phyloP scores from a whole-genome alignment of 176 grass and related monocot species.

The Cymbopogon citratus region DNA sequence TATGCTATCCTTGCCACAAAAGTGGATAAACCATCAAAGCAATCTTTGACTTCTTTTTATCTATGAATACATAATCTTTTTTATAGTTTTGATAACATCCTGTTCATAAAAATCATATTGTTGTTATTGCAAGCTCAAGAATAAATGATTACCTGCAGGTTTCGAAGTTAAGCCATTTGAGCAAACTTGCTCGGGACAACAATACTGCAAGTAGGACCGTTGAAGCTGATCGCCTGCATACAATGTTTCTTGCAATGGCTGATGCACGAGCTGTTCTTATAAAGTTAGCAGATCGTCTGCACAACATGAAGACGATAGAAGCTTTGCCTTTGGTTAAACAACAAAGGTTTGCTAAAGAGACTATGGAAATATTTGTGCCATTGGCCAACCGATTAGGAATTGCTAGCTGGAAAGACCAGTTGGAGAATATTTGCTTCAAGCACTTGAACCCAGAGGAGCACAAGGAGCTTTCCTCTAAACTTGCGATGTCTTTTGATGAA shows the following conservation, averaged over 20 bases:
- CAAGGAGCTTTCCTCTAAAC: constrained; percentile 56
- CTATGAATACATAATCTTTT: neutral
- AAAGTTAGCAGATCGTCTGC: constrained; percentile 87
- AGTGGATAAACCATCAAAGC: neutral
- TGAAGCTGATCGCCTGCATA: constrained; percentile 93
- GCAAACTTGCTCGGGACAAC: constrained; percentile 89
- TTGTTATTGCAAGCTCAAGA: neutral
- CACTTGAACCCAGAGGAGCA: constrained; percentile 73
- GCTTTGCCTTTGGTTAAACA: constrained; percentile 69
- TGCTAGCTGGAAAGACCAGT: constrained; percentile 80
- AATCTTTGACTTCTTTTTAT: neutral
- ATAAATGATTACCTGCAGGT: constrained; percentile 50
- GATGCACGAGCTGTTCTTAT: constrained; percentile 89
- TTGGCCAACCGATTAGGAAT: constrained; percentile 82
- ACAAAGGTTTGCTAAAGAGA: constrained; percentile 93
- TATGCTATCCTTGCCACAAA: too few species aligned
- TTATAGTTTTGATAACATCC: neutral
- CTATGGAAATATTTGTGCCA: constrained; percentile 86
- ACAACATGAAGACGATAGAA: constrained; percentile 91
- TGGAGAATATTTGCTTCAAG: constrained; percentile 92
- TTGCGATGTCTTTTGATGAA: constrained; percentile 69
- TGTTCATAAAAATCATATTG: neutral
- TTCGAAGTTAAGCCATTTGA: constrained; percentile 86
- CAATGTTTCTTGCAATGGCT: constrained; percentile 96
- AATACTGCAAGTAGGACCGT: constrained; percentile 78